Base-by-base conservation (phyloP, 306 rosid genomes). In the Vigna nakashimae region DNA sequence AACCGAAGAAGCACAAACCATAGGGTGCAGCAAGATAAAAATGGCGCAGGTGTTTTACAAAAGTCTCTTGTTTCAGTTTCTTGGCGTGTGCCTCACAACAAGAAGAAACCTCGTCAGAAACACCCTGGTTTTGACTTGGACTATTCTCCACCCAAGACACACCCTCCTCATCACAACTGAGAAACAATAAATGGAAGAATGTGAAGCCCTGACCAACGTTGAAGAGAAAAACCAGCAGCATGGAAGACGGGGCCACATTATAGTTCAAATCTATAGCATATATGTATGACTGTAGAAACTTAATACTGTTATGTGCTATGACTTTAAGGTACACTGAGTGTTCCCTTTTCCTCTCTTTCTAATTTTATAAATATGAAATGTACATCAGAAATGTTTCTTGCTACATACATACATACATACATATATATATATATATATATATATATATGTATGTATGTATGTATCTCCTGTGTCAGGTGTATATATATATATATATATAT, bases 161-260 rank as follows among this genome's bases (percentile, higher is more conserved):
- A 93, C 79, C 96, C 98, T 82, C 98, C 96, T 75, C 80, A 85
- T 77, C 98, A 93, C 83, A 92, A 92, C 85, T 87, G 76, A 88
- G 46, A 12, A 81, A 36, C 10, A 76, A 45, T 42, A 24, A 9
- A 17, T n/a, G n/a, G 64, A 58, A 7, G 56, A 22, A 32, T 12
- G 57, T 26, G 22, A 50, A 28, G 79, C 45, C 69, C 60, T 7
- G 15, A 9, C 10, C 46, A 55, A 40, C 22, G 58, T 36, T 20
- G 59, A 24, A 75, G 40, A 60, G 74, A 38, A 60, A 60, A 38
- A 30, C 48, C 8, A 40, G 38, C 16, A 45, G 8, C 63, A 22
- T 9, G 50, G 43, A 26, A 59, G 74, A 51, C 9, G 40, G 53
- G 53, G 71, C 12, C 40, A 45, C 10, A 64, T 64, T 4, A 14